Evolutionary conservation across 441 rosid species (phyloP).

Genomic region (Populus tomentosa): DNA sequence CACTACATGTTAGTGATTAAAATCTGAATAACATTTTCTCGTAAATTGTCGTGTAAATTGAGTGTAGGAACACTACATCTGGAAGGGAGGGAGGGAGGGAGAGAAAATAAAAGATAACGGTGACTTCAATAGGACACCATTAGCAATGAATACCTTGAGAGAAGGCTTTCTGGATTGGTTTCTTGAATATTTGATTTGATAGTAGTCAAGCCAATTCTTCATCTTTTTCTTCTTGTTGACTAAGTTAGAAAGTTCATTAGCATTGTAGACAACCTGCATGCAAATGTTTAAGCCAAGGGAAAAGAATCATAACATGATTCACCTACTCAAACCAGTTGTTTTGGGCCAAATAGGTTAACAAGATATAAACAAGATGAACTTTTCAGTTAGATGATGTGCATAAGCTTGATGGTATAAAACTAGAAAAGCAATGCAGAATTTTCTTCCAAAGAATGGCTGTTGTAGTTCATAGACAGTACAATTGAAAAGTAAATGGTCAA

Average conservation of each 20-base stretch:
- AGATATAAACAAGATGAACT: not conserved
- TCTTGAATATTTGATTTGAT: conserved; percentile 66
- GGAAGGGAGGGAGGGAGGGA: not conserved
- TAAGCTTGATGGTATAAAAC: not conserved
- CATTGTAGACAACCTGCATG: conserved; percentile 77
- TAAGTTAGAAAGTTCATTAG: conserved; percentile 64
- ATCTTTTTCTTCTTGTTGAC: conserved; percentile 58
- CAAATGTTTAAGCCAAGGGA: not conserved
- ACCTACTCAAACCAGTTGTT: not conserved
- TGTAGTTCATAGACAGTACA: not conserved
- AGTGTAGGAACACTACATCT: conserved; percentile 1
- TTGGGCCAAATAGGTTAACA: not conserved
- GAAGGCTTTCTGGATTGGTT: conserved; percentile 43
- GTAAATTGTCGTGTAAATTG: not conserved
- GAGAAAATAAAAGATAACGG: not conserved
- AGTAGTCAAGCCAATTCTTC: conserved; percentile 83
- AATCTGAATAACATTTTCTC: not conserved
- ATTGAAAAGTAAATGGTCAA: not conserved
- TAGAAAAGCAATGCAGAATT: not conserved
- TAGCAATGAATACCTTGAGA: conserved; percentile 45
- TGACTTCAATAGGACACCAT: conserved; percentile 3
- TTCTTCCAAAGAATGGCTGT: not conserved
- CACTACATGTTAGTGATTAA: conserved; percentile 9
- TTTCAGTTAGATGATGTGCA: not conserved
- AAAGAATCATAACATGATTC: not conserved